Percentiles rank a stretch among this genome's conserved stretches.
These are phyloP conservation scores for Fusarium ramigenum DNA, from an alignment of 2,329 filamentous ascomycete species.

Conservation along the genomic window DNA sequence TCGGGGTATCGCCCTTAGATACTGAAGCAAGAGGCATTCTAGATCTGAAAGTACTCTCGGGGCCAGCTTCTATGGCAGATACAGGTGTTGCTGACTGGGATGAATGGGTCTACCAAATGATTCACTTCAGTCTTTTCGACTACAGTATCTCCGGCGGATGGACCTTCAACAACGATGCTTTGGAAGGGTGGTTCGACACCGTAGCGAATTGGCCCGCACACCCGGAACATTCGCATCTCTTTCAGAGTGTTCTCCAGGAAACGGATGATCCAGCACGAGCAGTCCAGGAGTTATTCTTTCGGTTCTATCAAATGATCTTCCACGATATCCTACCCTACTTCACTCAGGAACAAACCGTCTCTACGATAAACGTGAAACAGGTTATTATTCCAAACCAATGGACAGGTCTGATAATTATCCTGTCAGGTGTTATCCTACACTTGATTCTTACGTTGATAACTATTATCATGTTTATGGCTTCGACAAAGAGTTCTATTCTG, in stretches of 20 bases:
- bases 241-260: conserved; percentile 4
- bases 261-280: conserved; percentile 12
- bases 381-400: background rate
- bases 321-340: background rate
- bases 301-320: conserved; percentile 23
- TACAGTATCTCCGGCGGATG: background rate
- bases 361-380: background rate
- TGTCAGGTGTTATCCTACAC: background rate
- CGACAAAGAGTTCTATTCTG: background rate
- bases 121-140: background rate
- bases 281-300: background rate
- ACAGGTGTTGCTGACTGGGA: background rate
- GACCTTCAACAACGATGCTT: background rate
- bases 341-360: background rate
- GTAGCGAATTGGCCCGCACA: background rate
- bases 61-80: background rate
- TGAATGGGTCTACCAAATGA: background rate
- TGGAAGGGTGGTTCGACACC: accelerated
- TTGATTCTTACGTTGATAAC: background rate
- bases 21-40: background rate
- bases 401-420: background rate
- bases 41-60: background rate
- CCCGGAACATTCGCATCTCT: background rate
- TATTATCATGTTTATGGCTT: background rate
- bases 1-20: accelerated